phyloP scores from a whole-genome alignment of 148 eudicot genomes.

The Rhododendron ferrugineum region DNA sequence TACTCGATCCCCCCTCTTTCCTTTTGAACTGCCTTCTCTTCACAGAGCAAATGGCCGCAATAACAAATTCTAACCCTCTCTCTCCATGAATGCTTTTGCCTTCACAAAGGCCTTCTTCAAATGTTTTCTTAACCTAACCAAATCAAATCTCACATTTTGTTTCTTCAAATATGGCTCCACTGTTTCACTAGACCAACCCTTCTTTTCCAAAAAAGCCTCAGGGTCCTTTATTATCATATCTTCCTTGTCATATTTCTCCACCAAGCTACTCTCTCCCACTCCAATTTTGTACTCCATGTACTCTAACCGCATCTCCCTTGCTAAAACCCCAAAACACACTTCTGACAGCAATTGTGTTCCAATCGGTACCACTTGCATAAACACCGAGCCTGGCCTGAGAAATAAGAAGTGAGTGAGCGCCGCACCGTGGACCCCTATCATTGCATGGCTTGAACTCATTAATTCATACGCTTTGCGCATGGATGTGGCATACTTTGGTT shows the following conservation, averaged over 20 bases:
- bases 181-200: conserved; percentile 26
- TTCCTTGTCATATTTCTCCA: conserved; percentile 28
- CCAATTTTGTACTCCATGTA: conserved; percentile 51
- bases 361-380: conserved; percentile 50
- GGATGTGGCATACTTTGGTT: conserved; percentile 33
- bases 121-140: conserved; percentile 31
- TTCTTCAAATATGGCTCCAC: conserved; percentile 43
- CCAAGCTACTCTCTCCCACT: conserved; percentile 45
- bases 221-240: conserved; percentile 32
- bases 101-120: conserved; percentile 34
- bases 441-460: conserved; percentile 41
- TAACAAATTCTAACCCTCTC: conserved; percentile 1
- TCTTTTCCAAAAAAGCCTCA: conserved; percentile 1
- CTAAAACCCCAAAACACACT: conserved; percentile 33
- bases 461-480: conserved; percentile 33
- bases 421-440: conserved; percentile 58
- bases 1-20: neutral
- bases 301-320: conserved; percentile 37
- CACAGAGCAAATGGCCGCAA: neutral
- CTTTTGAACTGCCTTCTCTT: neutral
- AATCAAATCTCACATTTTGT: conserved; percentile 41
- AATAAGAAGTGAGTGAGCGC: conserved; percentile 48
- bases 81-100: conserved; percentile 37
- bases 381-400: conserved; percentile 39
- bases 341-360: conserved; percentile 45